Base-by-base conservation (phyloP, 2,329 filamentous ascomycete genomes). In the Aspergillus uvarum region DNA sequence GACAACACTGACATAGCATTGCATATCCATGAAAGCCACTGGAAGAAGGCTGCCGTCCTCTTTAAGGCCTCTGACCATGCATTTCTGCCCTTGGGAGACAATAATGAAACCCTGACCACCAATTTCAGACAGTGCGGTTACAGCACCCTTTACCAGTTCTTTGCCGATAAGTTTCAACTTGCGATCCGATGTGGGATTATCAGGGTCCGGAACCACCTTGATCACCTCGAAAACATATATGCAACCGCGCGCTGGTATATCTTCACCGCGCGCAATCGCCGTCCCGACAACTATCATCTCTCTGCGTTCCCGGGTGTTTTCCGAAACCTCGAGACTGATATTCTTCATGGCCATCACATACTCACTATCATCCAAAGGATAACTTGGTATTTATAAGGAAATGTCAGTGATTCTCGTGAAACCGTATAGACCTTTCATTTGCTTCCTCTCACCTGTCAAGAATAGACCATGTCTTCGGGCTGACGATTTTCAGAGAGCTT, bases 1-100 rank as follows among this genome's bases (percentile, higher is more conserved):
- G 56, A 92, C 85, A n/a, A 89, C 87, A 2, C 88, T 91, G 12
- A 96, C 91, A 70, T 96, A 95, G 76, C 91, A 96, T 77, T 91
- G 95, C 87, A 97, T 96, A 71, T 99, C 95, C 83, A 99, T 90
- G 72, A 99, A 99, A 0, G 95, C 95, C 3, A 99, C 94, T 0
- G 95, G 95, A 0, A 98, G 82, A 55, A 98, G 83, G 1, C 90
- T 92, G 0, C 93, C 92, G 72, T 99, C 95, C 75, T 99, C 95
- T 74, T 97, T 97, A 3, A 99, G 83, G 47, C 95, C 95, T 60
- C 95, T 85, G 1, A 99, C 92, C 90, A 99, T 96, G 74, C 92
- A 94, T 77, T 99, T 99, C 71, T 97, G 93, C 0, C 95, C 95
- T 72, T 99, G 95, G 0, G 93, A 92, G 47, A 90, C 90, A 63